Evolutionary conservation across 495 filamentous ascomycete species (phyloP), one percentile per base, ranked within the genome.

Genomic region (Parathielavia hyrcaniae): DNA sequence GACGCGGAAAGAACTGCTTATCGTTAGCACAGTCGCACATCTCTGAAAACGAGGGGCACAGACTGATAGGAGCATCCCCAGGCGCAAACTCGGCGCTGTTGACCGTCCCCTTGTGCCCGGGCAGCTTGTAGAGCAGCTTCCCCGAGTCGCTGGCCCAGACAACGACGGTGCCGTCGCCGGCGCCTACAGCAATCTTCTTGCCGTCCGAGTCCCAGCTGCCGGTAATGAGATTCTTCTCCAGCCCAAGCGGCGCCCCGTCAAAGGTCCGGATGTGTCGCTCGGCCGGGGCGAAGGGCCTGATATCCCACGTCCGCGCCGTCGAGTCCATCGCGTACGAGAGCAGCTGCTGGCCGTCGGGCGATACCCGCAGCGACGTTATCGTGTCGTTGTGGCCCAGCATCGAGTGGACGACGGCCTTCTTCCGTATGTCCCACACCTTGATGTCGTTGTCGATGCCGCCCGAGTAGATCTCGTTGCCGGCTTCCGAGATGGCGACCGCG

Each of bases 401-500:
- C 3, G 88, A 84, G 67, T 96, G 96, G 10, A 87, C 83, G 1
- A 96, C 81, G 0, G 83, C 83, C 68, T 91, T 89, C 74, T 96
- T 97, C 61, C 95, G 84, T 58, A 97, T 71, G 73, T 99, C 95
- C 90, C 92, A 99, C 8, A 93, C 89, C 67, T 95, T 91, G 68
- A 99, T 95, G 57, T 95, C 90, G 63, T 97, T 96, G 69, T 97
- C 93, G 55, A 99, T 97, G 11, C 91, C 88, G 38, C 93, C 93
- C 17, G 87, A 91, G 69, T 91, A 99, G 8, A 99, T 81, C 73
- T 99, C 95, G 68, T 93, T 96, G 16, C 92, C 93, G 17, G 90
- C 89, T 72, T 96, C 91, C 5, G 91, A 86, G 8, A 97, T 71
- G 5, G 92, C 90, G 0, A 97, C 85, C 0, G 91, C 88, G 0